Evolutionary conservation across 2,329 filamentous ascomycete genomes (phyloP), one percentile per base, ranked within the genome.

Genomic region (Aspergillus ochraceoroseus): DNA sequence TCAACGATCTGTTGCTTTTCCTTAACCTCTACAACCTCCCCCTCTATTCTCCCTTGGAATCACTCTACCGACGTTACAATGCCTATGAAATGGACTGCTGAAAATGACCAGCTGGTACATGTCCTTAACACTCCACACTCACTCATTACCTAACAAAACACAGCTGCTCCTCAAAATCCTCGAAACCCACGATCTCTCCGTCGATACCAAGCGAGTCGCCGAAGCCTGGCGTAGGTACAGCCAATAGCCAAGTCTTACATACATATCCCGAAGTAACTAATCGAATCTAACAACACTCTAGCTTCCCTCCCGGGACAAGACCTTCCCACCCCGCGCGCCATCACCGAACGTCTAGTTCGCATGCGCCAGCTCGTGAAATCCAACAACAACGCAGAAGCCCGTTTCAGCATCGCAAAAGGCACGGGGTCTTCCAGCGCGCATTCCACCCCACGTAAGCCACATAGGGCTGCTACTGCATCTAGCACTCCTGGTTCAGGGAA

Each of bases 121-220:
- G 5, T 19, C 22, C 15, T 7, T 11, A 3, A n/a, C 6, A 7
- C 15, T 13, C 12, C 29, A 17, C 11, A 15, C 14, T 15, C 6
- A 32, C n/a, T n/a, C n/a, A 23, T 13, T 7, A 22, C 12, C 14
- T 11, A 18, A 22, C n/a, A 9, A 9, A 23, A 4, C 32, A 32
- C 31, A 68, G 66, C 58, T 70, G 5, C 54, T 70, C 0, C 43
- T 67, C 1, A 68, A 65, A 20, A 64, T 69, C 18, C 47, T 70
- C 1, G 62, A 68, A 33, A 66, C 61, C 7, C 64, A 66, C 15
- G 49, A 64, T 0, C 19, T 70, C 2, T 54, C 38, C 3, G 53
- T 67, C 5, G 60, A 69, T 40, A 47, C 52, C 8, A 58, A 54
- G 13, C 57, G 53, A 5, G 56, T 69, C 4, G 56, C 64, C 2